Evolutionary conservation across 1,284 basidiomycete species (phyloP), one percentile per base, ranked within the genome.

Genomic region (Lignosus rhinocerotis): DNA sequence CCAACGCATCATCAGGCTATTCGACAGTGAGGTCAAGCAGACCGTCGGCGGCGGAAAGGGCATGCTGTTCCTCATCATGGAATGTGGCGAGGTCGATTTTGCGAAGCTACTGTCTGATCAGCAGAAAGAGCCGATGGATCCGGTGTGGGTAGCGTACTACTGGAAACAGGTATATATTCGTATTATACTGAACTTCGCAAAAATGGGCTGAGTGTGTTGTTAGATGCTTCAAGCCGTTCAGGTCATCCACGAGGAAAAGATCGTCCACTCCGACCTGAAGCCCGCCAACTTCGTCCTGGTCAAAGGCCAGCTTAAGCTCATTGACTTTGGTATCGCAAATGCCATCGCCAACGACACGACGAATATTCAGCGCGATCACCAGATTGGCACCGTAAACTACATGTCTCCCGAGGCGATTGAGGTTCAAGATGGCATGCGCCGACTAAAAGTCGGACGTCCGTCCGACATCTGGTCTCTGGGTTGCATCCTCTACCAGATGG

Each of bases 391-490:
- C 0, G 90, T 96, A 38, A 96, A 97, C 70, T 97, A 95, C 69
- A 97, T 97, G 94, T 94, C 92, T 34, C 94, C 94, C 0, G 94
- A 97, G 73, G 92, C 94, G 8, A 93, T 95, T 57, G 91, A 93
- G 70, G 76, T 89, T 12, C 87, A 87, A 0, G 89, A 91, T 38
- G 88, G 88, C 21, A 87, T 86, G 83, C 82, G 87, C 12, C 81
- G 88, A 19, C 81, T 91, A 49, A 92, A 92, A 75, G 87, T 96
- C 59, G 92, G 94, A 11, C 85, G 91, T 33, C 86, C 93, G 0
- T 92, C 88, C 55, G 96, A 99, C 71, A 93, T 99, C 34, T 99
- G 96, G 96, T 96, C 95, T 2, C 78, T 99, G 1, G 96, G 96
- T 0, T 98, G 95, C 73, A 99, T 99, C 67, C 81, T 99, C 30